phyloP scores from a whole-genome alignment of 192 early-diverging fungal species.

The Coemansia sp. region DNA sequence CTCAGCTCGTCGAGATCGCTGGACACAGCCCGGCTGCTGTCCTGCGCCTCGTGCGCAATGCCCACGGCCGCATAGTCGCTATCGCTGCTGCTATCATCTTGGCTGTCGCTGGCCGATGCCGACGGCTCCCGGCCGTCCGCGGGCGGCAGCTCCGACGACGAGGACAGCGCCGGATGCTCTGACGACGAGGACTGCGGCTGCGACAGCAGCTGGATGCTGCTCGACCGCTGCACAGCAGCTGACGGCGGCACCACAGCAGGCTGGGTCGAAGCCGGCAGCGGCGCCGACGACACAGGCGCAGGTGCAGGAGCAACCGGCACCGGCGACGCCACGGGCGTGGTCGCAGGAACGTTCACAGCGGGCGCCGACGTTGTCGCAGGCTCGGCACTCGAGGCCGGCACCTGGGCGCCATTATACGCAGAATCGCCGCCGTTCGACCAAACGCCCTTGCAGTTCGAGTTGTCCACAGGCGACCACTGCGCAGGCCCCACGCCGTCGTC shows the following conservation, averaged over 20 bases:
- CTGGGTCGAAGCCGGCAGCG: not conserved
- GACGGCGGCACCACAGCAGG: not conserved
- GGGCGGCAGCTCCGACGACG: not conserved
- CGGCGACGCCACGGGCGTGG: not conserved
- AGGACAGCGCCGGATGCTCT: not conserved
- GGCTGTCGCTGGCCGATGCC: not conserved
- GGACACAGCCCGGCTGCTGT: no score
- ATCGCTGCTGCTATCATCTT: no score
- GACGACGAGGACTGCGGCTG: not conserved
- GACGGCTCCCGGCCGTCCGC: not conserved
- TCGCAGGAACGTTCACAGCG: not conserved
- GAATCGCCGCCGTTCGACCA: slow-evolving; percentile 16
- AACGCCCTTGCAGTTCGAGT: slow-evolving; percentile 46
- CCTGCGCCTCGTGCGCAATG: no score
- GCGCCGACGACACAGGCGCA: not conserved
- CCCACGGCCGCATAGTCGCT: no score
- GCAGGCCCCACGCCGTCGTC: slow-evolving; percentile 49
- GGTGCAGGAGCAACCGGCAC: not conserved
- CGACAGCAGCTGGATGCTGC: not conserved
- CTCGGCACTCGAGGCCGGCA: slow-evolving; percentile 1
- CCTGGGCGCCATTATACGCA: slow-evolving; percentile 7
- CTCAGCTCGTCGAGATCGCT: not conserved
- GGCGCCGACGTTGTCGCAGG: not conserved
- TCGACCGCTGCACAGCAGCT: not conserved
- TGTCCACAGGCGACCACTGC: slow-evolving; percentile 38